Conservation (phyloP, 306 rosid species). For the Clitoria ternatea region DNA sequence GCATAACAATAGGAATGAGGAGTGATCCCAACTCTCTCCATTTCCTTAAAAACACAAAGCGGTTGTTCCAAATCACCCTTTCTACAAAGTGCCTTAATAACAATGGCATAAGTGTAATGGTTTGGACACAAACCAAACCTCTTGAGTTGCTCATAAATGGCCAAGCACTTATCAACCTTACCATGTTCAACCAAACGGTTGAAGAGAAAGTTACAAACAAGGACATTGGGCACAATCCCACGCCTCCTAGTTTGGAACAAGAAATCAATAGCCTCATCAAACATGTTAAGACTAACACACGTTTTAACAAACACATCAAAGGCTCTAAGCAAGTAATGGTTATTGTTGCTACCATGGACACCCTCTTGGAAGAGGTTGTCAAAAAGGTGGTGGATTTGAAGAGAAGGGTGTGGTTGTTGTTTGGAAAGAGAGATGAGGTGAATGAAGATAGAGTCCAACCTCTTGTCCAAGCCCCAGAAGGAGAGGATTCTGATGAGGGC, state of each 20-base stretch:
- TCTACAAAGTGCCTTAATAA: constrained; percentile 65
- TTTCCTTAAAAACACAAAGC: constrained; percentile 47
- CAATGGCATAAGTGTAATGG: constrained; percentile 58
- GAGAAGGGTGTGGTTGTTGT: constrained; percentile 4
- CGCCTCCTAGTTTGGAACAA: constrained; percentile 42
- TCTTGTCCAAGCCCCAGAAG: constrained; percentile 47
- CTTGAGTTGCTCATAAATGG: constrained; percentile 53
- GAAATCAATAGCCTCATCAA: constrained; percentile 65
- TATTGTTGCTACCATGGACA: background rate
- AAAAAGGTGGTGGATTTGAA: constrained; percentile 43
- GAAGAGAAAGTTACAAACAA: constrained; percentile 62
- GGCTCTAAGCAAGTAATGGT: constrained; percentile 32
- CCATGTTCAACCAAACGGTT: constrained; percentile 54
- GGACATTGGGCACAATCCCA: constrained; percentile 57
- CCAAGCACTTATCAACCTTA: constrained; percentile 42
- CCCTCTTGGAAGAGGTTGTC: constrained; percentile 23
- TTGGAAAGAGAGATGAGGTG: constrained; percentile 38
- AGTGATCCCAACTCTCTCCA: constrained; percentile 53
- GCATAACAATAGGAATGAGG: constrained; percentile 49
- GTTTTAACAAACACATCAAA: constrained; percentile 59
- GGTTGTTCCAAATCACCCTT: constrained; percentile 55
- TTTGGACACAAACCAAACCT: constrained; percentile 69
- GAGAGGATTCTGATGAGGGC: constrained; percentile 53
- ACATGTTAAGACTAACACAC: constrained; percentile 52
- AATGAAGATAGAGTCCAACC: constrained; percentile 55